phyloP scores from a whole-genome alignment of 495 filamentous ascomycete genomes.

The Podospora pseudocomata region DNA sequence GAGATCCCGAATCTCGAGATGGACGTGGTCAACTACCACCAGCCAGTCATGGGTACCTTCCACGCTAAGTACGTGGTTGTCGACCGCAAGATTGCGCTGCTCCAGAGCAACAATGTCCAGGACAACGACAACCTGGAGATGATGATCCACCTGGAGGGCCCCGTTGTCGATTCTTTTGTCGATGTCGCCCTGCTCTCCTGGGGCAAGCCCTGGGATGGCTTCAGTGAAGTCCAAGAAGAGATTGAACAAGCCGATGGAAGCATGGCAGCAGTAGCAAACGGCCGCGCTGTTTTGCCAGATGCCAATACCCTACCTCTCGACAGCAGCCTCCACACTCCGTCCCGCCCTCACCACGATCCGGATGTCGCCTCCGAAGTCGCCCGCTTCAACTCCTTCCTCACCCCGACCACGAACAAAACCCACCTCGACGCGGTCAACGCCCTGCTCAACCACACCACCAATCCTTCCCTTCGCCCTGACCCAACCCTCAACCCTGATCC shows the following conservation, averaged over 20 bases:
- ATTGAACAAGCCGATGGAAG: background rate
- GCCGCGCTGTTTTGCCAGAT: slow-evolving; percentile 16
- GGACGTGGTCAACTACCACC: slow-evolving; percentile 71
- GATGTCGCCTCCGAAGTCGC: slow-evolving; percentile 56
- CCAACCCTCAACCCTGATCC: slow-evolving; percentile 47
- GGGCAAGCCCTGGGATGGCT: slow-evolving; percentile 57
- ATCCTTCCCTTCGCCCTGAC: slow-evolving; percentile 47
- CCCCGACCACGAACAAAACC: slow-evolving; percentile 48
- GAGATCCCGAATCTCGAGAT: slow-evolving; percentile 70
- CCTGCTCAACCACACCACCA: slow-evolving; percentile 61
- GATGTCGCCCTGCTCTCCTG: slow-evolving; percentile 69
- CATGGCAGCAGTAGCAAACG: slow-evolving; percentile 2
- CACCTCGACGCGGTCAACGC: slow-evolving; percentile 54
- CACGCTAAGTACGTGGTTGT: slow-evolving; percentile 76
- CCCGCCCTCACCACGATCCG: slow-evolving; percentile 60
- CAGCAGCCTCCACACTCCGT: slow-evolving; percentile 54
- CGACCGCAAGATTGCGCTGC: slow-evolving; percentile 61
- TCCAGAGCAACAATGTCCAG: slow-evolving; percentile 76
- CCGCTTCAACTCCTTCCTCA: slow-evolving; percentile 54
- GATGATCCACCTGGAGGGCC: slow-evolving; percentile 72
- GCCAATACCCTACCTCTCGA: background rate
- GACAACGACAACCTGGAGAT: slow-evolving; percentile 79
- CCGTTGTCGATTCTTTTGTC: slow-evolving; percentile 71
- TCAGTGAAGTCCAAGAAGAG: slow-evolving; percentile 45
- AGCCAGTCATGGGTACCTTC: slow-evolving; percentile 68